Evolutionary conservation across 495 filamentous ascomycete genomes (phyloP).

Genomic region (Coniosporium apollinis): DNA sequence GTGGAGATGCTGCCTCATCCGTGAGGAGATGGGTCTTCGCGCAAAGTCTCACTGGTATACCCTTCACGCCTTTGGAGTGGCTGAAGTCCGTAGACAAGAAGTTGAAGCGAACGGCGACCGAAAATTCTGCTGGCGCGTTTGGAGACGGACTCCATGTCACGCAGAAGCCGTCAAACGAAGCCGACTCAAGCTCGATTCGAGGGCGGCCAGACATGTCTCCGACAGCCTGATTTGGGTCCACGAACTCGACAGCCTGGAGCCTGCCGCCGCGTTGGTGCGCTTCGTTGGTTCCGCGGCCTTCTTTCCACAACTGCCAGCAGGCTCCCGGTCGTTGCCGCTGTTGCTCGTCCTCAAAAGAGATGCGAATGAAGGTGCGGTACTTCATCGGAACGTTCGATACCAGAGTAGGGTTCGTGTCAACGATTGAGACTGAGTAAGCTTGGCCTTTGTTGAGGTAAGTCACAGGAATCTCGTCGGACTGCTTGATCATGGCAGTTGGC

Average conservation of each 20-base stretch:
- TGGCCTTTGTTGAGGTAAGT: slow-evolving; percentile 97
- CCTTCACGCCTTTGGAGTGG: slow-evolving; percentile 94
- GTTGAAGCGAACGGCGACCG: slow-evolving; percentile 82
- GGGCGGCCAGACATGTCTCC: slow-evolving; percentile 53
- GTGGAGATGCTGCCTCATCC: slow-evolving; percentile 23
- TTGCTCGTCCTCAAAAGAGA: slow-evolving; percentile 89
- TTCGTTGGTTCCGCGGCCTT: slow-evolving; percentile 74
- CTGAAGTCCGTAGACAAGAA: slow-evolving; percentile 97
- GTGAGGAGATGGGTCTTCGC: slow-evolving; percentile 60
- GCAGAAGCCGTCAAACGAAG: slow-evolving; percentile 83
- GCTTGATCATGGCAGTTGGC: slow-evolving; percentile 90
- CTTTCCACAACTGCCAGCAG: slow-evolving; percentile 95
- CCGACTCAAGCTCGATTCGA: slow-evolving; percentile 58
- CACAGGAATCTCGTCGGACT: slow-evolving; percentile 72
- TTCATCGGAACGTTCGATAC: slow-evolving; percentile 26
- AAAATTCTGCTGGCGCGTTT: slow-evolving; percentile 49
- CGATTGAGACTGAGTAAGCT: slow-evolving; percentile 63
- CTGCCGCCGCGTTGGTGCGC: slow-evolving; percentile 77
- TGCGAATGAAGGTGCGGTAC: slow-evolving; percentile 75
- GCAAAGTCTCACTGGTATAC: slow-evolving; percentile 81
- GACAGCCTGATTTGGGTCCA: slow-evolving; percentile 52
- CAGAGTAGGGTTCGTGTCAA: slow-evolving; percentile 47
- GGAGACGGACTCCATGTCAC: slow-evolving; percentile 67
- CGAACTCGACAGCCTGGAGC: slow-evolving; percentile 83
- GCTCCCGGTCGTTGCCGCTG: slow-evolving; percentile 64